These are phyloP conservation scores for Pseudogymnoascus sp. DNA, from an alignment of 2,329 filamentous ascomycete genomes.

Conservation along the genomic window DNA sequence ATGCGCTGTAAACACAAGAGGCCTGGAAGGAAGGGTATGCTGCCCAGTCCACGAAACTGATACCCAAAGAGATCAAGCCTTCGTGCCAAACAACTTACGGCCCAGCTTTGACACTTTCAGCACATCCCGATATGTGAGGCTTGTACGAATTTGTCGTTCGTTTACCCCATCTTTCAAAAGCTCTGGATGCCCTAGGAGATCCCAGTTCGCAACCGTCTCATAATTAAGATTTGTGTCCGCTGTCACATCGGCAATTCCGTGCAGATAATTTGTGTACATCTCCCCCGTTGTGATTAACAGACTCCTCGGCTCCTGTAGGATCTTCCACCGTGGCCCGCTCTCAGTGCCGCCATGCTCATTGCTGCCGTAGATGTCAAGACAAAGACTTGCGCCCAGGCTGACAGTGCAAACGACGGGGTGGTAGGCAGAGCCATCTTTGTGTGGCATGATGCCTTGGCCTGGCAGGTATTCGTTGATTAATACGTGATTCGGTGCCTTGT, in stretches of 20 bases:
- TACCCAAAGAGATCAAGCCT: not conserved
- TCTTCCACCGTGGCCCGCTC: slow-evolving; percentile 41
- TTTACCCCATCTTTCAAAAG: slow-evolving; percentile 44
- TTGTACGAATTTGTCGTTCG: slow-evolving; percentile 53
- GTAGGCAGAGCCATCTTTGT: slow-evolving; percentile 88
- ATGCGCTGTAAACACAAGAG: not conserved
- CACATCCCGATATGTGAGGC: slow-evolving; percentile 80
- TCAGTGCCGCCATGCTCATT: slow-evolving; percentile 51
- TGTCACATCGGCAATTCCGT: slow-evolving; percentile 61
- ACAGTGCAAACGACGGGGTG: slow-evolving; percentile 83
- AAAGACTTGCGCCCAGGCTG: slow-evolving; percentile 68
- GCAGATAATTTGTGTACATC: slow-evolving; percentile 63
- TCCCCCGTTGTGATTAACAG: slow-evolving; percentile 62
- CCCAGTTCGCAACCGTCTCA: slow-evolving; percentile 64
- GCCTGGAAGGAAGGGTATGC: not conserved
- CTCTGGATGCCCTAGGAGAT: slow-evolving; percentile 45
- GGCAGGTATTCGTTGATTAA: slow-evolving; percentile 86
- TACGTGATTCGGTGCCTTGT: slow-evolving; percentile 76
- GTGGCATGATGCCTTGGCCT: slow-evolving; percentile 91
- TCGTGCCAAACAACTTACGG: slow-evolving; percentile 36
- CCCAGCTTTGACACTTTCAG: slow-evolving; percentile 69
- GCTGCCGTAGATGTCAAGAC: slow-evolving; percentile 66
- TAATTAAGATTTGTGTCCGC: slow-evolving; percentile 57
- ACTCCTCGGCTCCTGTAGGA: slow-evolving; percentile 79
- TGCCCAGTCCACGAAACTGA: not conserved